Conservation (phyloP, 2,329 filamentous ascomycete species). For the Dryadomyces quercivorus region DNA sequence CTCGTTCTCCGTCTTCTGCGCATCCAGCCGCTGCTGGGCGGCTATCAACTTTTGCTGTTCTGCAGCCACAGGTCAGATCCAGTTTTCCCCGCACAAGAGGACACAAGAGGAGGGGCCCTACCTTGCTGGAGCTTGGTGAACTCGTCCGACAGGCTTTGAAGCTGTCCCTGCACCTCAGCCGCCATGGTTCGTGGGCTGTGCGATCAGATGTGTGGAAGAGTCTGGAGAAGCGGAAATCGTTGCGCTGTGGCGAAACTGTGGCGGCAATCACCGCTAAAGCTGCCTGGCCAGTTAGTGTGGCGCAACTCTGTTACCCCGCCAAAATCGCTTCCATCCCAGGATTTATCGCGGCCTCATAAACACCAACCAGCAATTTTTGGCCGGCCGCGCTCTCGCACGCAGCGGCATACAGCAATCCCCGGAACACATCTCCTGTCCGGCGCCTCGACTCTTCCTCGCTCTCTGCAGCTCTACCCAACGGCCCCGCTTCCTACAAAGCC, state of each 20-base stretch:
- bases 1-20: conserved; percentile 85
- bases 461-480: background rate
- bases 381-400: too few species aligned
- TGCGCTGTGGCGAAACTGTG: background rate
- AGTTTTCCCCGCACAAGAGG: background rate
- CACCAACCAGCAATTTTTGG: background rate
- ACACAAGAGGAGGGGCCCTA: conserved; percentile 27
- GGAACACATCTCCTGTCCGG: background rate
- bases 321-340: conserved; percentile 14
- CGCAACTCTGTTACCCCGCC: conserved; percentile 23
- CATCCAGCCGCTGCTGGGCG: conserved; percentile 81
- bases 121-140: conserved; percentile 81
- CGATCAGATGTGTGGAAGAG: too few species aligned
- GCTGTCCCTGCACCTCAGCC: conserved; percentile 61
- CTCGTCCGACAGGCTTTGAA: conserved; percentile 77
- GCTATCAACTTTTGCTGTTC: conserved; percentile 68
- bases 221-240: background rate
- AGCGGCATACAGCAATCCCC: too few species aligned
- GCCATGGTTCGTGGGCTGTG: conserved; percentile 1
- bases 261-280: background rate
- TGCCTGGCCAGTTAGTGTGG: background rate
- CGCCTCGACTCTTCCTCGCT: background rate
- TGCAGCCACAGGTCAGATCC: conserved; percentile 21
- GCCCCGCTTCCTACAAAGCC: background rate
- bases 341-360: background rate